Base-by-base conservation (phyloP, 2,329 filamentous ascomycete species). In the Mollisia scopiformis region DNA sequence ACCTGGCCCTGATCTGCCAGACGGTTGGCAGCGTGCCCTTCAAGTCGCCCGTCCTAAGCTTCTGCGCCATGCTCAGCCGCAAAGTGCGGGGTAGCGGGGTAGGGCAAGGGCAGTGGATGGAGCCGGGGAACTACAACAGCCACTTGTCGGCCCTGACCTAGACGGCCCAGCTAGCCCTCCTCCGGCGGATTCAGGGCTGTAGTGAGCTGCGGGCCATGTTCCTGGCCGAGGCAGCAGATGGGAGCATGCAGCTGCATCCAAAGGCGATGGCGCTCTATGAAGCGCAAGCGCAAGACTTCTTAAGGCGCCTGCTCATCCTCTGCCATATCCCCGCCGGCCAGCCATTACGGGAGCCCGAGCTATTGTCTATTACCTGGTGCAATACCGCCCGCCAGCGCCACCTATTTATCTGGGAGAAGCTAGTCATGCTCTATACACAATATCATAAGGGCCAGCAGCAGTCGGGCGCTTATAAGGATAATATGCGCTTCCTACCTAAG, bases 401-500 rank as follows among this genome's bases (percentile, higher is more conserved):
- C 23, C 0, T 63, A 5, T 54, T 61, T 1, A 41, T 67, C 16
- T 62, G 30, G 51, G 43, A 67, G 27, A 57, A 55, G 63, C 56
- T 67, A 1, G 46, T 67, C 0, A 66, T 67, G 23, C 28, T 67
- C 2, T 61, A 64, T 54, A 58, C 37, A 3, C 14, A 55, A 14
- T 67, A 67, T 25, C 31, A 62, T n/a, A 66, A 67, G 30, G 58
- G 55, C 31, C 13, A 66, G 57, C 25, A 67, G 39, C 14, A 67
- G 46, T 58, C 52, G 2, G 27, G 58, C 8, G 30, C 11, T 1
- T 62, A 59, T 31, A 66, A 66, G 47, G 56, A 66, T 33, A 66
- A 66, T 31, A 62, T 67, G 10, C 28, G 35, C 11, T 67, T 63
- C 55, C 33, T 67, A 11, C 57, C 23, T 27, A 54, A 37, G 27